Conservation (phyloP, 495 filamentous ascomycete genomes). For the Clohesyomyces aquaticus region DNA sequence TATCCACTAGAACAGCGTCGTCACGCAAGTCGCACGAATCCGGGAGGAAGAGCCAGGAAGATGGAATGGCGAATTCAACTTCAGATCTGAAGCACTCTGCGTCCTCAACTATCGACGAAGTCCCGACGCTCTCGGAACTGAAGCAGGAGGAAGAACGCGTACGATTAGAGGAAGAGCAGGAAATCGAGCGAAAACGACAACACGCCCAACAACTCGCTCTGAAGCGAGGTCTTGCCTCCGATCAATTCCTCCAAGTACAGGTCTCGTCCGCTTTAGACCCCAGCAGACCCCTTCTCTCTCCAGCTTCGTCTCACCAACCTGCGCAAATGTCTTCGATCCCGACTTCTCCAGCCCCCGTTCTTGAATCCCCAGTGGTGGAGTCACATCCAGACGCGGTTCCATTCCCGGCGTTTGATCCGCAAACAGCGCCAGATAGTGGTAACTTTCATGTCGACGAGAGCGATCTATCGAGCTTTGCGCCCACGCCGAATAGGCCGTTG, state of each 20-base stretch:
- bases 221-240: constrained; percentile 62
- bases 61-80: too few relatives aligned
- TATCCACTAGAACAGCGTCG: constrained; percentile 43
- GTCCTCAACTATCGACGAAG: constrained; percentile 42
- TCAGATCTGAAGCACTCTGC: constrained; percentile 29
- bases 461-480: constrained; percentile 28
- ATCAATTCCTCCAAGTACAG: constrained; percentile 8
- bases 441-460: constrained; percentile 32
- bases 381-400: constrained; percentile 1
- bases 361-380: constrained; percentile 16
- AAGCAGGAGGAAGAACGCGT: constrained; percentile 75
- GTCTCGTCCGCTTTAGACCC: neutral
- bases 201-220: constrained; percentile 74
- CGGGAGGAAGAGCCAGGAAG: constrained; percentile 35
- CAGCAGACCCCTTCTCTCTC: neutral
- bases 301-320: constrained; percentile 9
- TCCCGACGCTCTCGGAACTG: constrained; percentile 70
- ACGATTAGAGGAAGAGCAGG: constrained; percentile 68
- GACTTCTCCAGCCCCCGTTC: constrained; percentile 6
- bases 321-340: constrained; percentile 6
- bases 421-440: constrained; percentile 35
- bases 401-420: constrained; percentile 32
- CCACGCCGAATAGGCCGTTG: constrained; percentile 31
- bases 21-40: constrained; percentile 46
- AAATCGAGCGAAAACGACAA: constrained; percentile 68